Evolutionary conservation across 2,329 filamentous ascomycete species (phyloP).

Genomic region (Tolypocladium paradoxum): DNA sequence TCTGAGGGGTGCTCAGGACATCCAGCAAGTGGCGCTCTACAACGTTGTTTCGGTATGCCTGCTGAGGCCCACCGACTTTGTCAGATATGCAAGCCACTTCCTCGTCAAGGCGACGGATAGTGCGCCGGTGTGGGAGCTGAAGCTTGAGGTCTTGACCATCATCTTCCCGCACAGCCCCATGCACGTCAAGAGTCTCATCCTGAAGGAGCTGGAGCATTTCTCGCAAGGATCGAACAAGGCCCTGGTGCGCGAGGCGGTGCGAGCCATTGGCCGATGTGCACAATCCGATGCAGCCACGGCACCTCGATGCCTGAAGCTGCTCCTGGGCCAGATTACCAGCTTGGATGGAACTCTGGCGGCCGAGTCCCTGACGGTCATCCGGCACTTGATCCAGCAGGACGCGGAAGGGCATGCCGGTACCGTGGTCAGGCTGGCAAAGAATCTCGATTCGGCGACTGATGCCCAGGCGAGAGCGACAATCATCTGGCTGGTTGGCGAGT

Average conservation of each 20-base stretch:
- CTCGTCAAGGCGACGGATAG: constrained; percentile 72
- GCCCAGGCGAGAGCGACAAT: constrained; percentile 87
- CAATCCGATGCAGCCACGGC: constrained; percentile 64
- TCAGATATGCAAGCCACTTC: constrained; percentile 82
- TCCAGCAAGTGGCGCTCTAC: constrained; percentile 81
- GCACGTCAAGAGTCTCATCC: constrained; percentile 72
- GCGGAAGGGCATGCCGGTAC: constrained; percentile 72
- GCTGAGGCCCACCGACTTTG: constrained; percentile 65
- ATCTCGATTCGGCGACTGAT: constrained; percentile 79
- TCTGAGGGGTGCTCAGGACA: constrained; percentile 73
- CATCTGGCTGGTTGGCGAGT: constrained; percentile 95
- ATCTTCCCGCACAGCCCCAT: constrained; percentile 75
- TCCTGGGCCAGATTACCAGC: constrained; percentile 80
- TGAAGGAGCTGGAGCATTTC: constrained; percentile 92
- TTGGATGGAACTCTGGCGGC: constrained; percentile 80
- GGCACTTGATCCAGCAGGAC: constrained; percentile 89
- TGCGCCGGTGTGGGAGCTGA: constrained; percentile 76
- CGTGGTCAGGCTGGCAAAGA: constrained; percentile 79
- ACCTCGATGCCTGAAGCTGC: constrained; percentile 67
- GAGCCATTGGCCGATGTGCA: constrained; percentile 87
- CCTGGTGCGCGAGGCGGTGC: constrained; percentile 78
- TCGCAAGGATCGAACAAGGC: constrained; percentile 62
- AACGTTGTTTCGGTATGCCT: constrained; percentile 94
- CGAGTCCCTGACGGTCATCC: constrained; percentile 87
- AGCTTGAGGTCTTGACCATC: constrained; percentile 81